Percentiles rank a stretch among this genome's conserved stretches.
These are phyloP conservation scores for Psilocybe azurescens DNA, from an alignment of 768 basidiomycete genomes.

Conservation along the genomic window DNA sequence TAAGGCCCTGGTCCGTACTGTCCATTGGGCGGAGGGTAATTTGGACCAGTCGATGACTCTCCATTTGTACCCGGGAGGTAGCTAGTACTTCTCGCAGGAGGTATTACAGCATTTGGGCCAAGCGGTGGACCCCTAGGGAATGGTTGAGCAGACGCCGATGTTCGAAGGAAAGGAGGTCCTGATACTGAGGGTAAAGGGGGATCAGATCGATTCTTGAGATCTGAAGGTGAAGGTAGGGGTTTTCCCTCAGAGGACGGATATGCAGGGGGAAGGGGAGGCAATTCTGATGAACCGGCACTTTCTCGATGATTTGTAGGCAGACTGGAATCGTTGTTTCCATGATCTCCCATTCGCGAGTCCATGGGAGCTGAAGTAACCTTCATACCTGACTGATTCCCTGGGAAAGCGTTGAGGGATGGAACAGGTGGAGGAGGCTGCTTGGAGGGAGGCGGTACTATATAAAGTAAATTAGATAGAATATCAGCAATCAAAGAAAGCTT, in stretches of 20 bases:
- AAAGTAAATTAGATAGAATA: constrained; percentile 6
- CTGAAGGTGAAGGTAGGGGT: constrained; percentile 20
- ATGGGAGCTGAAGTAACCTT: constrained; percentile 7
- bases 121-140: constrained; percentile 34
- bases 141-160: constrained; percentile 37
- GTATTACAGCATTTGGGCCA: constrained; percentile 38
- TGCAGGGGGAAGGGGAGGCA: constrained; percentile 23
- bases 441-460: constrained; percentile 57
- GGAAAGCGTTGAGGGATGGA: constrained; percentile 47
- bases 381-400: constrained; percentile 27
- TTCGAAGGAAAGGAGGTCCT: constrained; percentile 21
- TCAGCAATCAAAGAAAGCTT: neutral
- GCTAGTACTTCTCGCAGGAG: constrained; percentile 44
- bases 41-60: constrained; percentile 26
- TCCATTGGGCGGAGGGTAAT: constrained; percentile 27
- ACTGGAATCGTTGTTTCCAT: constrained; percentile 16
- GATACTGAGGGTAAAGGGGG: constrained; percentile 16
- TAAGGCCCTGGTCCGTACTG: constrained; percentile 23
- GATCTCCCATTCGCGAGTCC: constrained; percentile 10
- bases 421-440: constrained; percentile 75
- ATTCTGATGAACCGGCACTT: constrained; percentile 14
- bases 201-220: constrained; percentile 8
- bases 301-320: constrained; percentile 12
- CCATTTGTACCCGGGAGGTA: constrained; percentile 28
- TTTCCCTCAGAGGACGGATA: constrained; percentile 22